phyloP scores from a whole-genome alignment of 345 rosid species.

The Eucalyptus leucophloia region DNA sequence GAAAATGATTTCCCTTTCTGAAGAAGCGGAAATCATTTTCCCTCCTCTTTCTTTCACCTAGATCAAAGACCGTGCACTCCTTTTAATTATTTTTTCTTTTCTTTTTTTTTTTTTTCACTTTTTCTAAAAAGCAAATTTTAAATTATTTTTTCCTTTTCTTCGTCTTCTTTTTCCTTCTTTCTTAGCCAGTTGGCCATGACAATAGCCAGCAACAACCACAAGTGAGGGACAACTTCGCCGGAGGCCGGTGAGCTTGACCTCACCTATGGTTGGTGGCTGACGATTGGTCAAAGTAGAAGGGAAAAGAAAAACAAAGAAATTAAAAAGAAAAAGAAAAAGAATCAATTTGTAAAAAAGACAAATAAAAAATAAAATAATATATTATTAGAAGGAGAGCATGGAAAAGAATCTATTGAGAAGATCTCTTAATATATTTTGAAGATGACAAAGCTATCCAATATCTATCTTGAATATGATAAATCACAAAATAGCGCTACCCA shows the following conservation, averaged over 20 bases:
- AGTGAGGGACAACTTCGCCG: neutral
- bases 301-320: too few species aligned
- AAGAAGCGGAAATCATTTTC: neutral
- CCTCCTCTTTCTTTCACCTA: neutral
- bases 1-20: neutral
- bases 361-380: too few species aligned
- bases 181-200: neutral
- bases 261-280: neutral
- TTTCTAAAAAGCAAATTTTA: too few species aligned
- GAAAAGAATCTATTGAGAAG: too few species aligned
- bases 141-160: neutral
- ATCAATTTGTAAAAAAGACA: too few species aligned
- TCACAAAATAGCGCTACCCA: too few species aligned
- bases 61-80: neutral
- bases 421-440: too few species aligned
- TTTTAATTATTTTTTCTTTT: too few species aligned
- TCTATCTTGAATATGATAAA: too few species aligned
- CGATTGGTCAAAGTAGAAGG: neutral
- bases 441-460: too few species aligned
- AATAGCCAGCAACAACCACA: accelerated
- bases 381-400: neutral
- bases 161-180: neutral
- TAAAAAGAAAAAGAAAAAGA: too few species aligned
- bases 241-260: neutral
- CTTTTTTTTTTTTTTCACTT: too few species aligned